Base-by-base conservation (phyloP, 495 filamentous ascomycete species). In the Penicillium herquei region DNA sequence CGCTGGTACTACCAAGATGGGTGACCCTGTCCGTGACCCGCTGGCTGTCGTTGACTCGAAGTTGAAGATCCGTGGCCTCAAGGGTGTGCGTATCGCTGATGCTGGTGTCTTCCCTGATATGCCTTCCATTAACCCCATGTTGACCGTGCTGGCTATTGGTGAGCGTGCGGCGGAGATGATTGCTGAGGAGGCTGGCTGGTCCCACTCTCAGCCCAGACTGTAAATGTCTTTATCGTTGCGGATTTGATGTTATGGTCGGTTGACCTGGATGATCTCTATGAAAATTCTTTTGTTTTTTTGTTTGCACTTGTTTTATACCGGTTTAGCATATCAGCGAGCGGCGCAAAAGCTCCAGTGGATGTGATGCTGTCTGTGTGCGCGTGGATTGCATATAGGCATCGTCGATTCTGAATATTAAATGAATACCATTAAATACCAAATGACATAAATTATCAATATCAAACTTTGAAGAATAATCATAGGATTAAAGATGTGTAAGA, bases 1-100 rank as follows among this genome's bases (percentile, higher is more conserved):
- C 0, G 87, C 87, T 32, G 89, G 90, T 49, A 94, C 90, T 26
- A 91, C 90, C 47, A 92, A 89, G 78, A 94, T 94, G 90, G 90
- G 90, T 16, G 81, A 89, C 66, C 68, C 83, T 9, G 63, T 65
- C 12, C 76, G 74, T 34, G 87, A 92, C 60, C 74, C 76, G 35
- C 66, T 86, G 70, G 89, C 83, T 9, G 85, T 88, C 14, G 85
- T 88, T n/a, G 82, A 88, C 63, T 66, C 68, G 17, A 62, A 78
- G 54, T 63, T 88, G 54, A 78, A 77, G 68, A 52, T 88, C 41
- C 73, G 78, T 31, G 85, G 81, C 6, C 49, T 88, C 56, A 78
- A 81, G 71, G 76, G 77, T 9, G 65, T 86, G 41, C 79, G 85
- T 54, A 82, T 88, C 54, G 85, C 84, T 3, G 85, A 88, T 69